Evolutionary conservation across 768 basidiomycete genomes (phyloP).

Genomic region (Trametes meyenii): DNA sequence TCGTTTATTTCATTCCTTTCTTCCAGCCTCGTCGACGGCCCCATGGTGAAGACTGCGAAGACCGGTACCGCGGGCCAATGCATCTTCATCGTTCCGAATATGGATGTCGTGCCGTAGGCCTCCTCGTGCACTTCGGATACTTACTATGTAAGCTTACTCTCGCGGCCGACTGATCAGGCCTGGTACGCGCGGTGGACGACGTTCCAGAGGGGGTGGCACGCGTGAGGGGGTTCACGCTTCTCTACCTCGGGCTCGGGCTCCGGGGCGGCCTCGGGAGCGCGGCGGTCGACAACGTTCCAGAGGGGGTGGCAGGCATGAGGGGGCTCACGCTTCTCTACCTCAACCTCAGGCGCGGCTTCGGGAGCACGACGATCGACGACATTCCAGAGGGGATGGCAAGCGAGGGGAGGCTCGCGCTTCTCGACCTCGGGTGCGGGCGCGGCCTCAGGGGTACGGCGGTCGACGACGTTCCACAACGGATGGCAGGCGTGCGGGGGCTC

Average conservation of each 20-base stretch:
- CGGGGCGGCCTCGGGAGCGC: not conserved
- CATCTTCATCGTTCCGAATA: too few relatives aligned
- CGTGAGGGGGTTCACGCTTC: not conserved
- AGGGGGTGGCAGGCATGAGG: not conserved
- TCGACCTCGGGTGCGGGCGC: not conserved
- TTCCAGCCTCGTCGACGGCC: too few relatives aligned
- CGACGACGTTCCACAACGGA: not conserved
- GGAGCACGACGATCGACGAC: not conserved
- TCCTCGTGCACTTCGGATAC: too few relatives aligned
- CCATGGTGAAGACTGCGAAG: too few relatives aligned
- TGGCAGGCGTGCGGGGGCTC: not conserved
- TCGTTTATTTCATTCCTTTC: too few relatives aligned
- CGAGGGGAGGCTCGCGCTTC: not conserved
- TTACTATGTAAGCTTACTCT: too few relatives aligned
- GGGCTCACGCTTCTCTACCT: not conserved
- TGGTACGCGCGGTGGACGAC: not conserved
- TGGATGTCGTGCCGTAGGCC: too few relatives aligned
- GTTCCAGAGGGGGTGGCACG: not conserved
- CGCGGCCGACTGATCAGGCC: too few relatives aligned
- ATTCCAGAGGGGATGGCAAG: not conserved
- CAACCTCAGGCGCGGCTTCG: not conserved
- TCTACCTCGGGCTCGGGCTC: not conserved
- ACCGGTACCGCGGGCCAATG: too few relatives aligned
- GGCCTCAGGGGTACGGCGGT: not conserved
- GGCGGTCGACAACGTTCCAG: not conserved